phyloP scores from a whole-genome alignment of 2,329 filamentous ascomycete species.

The Orbilia blumenaviensis region DNA sequence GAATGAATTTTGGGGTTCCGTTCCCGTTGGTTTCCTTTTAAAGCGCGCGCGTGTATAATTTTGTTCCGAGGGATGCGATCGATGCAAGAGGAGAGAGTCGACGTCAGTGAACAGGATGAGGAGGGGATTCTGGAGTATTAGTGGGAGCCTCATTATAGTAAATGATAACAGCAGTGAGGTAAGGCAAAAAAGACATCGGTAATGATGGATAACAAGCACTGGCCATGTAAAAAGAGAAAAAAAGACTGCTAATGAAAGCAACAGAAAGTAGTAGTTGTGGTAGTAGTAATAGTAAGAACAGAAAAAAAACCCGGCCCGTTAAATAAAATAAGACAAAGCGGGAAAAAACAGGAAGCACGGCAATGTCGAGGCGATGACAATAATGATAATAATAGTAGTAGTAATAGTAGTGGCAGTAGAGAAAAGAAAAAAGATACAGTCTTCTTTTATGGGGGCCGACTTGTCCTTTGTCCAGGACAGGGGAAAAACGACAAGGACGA shows the following conservation, averaged over 20 bases:
- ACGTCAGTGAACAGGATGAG: not conserved
- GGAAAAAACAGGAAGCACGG: no score
- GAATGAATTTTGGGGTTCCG: not conserved
- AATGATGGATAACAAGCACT: not conserved
- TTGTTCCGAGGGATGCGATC: not conserved
- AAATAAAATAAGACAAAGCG: not conserved
- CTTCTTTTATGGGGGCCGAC: not conserved
- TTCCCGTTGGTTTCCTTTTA: not conserved
- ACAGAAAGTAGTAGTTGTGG: not conserved
- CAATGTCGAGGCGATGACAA: no score
- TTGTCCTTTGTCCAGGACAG: constrained; percentile 8
- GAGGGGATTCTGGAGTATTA: constrained; percentile 5
- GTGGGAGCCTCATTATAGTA: constrained; percentile 8
- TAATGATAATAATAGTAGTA: no score
- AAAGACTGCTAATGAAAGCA: not conserved
- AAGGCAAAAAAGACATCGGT: not conserved
- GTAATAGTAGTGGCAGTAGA: not conserved
- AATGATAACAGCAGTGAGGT: not conserved
- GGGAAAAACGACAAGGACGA: constrained; percentile 12
- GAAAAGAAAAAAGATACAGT: constrained; percentile 15
- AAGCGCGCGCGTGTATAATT: no score
- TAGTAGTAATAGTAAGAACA: no score
- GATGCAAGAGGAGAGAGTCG: not conserved
- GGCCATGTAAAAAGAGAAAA: not conserved
- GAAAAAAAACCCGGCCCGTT: not conserved